Evolutionary conservation across 352 stramenopile genomes (phyloP).

Genomic region (Globisporangium acanthophoron): DNA sequence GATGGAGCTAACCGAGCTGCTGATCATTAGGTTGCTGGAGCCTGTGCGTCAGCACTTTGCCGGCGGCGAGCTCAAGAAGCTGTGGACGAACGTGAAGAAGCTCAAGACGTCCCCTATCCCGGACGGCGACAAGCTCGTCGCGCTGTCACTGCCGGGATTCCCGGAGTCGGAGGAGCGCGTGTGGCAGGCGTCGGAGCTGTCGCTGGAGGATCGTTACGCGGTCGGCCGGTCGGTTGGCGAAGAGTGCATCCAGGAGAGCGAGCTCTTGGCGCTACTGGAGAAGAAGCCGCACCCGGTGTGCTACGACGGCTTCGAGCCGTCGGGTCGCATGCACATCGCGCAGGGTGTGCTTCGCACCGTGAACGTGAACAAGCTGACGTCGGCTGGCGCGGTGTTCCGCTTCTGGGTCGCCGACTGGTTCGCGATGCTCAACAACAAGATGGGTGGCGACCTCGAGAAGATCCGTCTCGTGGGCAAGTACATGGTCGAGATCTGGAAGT

Average conservation of each 20-base stretch:
- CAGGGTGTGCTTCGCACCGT: constrained; percentile 96
- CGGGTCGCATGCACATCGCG: constrained; percentile 99
- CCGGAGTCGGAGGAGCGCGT: constrained; percentile 49
- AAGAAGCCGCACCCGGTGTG: constrained; percentile 89
- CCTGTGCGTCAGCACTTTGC: constrained; percentile 96
- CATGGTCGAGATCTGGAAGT: constrained; percentile 99
- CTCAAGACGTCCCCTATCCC: constrained; percentile 60
- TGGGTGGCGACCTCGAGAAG: constrained; percentile 97
- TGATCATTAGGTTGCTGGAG: constrained; percentile 83
- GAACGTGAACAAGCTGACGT: constrained; percentile 95
- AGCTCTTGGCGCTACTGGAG: constrained; percentile 76
- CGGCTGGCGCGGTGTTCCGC: constrained; percentile 93
- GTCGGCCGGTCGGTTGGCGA: constrained; percentile 86
- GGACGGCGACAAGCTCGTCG: constrained; percentile 74
- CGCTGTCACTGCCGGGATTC: constrained; percentile 52
- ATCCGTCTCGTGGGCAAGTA: constrained; percentile 95
- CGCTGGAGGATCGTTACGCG: constrained; percentile 75
- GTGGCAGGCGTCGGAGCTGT: constrained; percentile 75
- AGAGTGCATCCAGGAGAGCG: constrained; percentile 91
- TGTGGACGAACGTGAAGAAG: constrained; percentile 93
- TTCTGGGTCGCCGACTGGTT: constrained; percentile 99
- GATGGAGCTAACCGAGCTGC: background rate
- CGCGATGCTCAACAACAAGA: constrained; percentile 99
- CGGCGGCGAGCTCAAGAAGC: constrained; percentile 91
- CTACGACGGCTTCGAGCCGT: constrained; percentile 99